A percentile compares a stretch with the other conserved stretches of the same genome.
phyloP scores from a whole-genome alignment of 2,329 filamentous ascomycete species.

The Fusarium sp. region DNA sequence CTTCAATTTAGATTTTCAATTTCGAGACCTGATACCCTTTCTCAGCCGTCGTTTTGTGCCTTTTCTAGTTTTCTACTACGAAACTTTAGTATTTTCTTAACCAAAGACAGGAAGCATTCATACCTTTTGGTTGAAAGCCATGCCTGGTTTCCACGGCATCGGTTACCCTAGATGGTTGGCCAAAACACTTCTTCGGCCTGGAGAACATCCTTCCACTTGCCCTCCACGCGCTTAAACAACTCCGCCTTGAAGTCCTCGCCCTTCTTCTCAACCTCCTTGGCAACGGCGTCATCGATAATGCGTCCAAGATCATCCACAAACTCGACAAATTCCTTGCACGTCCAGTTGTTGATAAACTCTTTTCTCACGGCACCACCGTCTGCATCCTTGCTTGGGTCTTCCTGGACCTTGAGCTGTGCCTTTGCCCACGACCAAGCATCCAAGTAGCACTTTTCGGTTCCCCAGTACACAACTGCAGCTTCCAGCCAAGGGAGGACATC shows the following conservation, averaged over 20 bases:
- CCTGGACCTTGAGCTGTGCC: conserved; percentile 47
- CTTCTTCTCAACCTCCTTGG: conserved; percentile 51
- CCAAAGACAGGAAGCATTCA: background rate
- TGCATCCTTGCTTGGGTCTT: conserved; percentile 56
- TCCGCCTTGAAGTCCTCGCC: conserved; percentile 46
- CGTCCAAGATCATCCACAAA: conserved; percentile 69
- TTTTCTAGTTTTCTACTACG: no score
- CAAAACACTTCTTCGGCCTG: conserved; percentile 70
- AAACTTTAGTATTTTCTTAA: background rate
- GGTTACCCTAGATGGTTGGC: conserved; percentile 52
- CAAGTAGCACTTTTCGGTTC: conserved; percentile 76
- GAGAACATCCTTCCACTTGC: conserved; percentile 63
- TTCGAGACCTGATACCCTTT: conserved; percentile 39
- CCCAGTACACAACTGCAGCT: conserved; percentile 79
- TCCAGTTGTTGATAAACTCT: conserved; percentile 78
- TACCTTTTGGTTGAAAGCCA: background rate
- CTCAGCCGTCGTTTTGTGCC: background rate
- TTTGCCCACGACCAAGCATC: conserved; percentile 68
- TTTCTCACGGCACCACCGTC: conserved; percentile 74
- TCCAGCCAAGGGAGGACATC: conserved; percentile 66
- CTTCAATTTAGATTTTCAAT: conserved; percentile 38
- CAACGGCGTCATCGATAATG: conserved; percentile 67
- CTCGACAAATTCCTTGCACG: conserved; percentile 67
- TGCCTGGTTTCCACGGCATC: background rate
- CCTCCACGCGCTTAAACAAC: conserved; percentile 55